Conservation (phyloP, 2,329 filamentous ascomycete species). For the Apiospora aurea region DNA sequence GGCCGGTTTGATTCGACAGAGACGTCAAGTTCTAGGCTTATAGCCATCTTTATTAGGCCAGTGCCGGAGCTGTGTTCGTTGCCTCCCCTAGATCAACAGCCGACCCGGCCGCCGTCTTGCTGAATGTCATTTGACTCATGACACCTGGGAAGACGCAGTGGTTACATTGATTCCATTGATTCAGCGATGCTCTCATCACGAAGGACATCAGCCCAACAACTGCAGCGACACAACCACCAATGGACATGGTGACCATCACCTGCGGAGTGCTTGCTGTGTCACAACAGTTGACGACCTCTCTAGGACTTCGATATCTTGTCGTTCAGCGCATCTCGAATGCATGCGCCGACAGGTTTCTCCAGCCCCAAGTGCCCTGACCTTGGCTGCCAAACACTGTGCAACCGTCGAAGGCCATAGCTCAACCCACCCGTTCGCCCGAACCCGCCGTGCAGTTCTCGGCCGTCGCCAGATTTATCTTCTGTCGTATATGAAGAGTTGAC, state of each 20-base stretch:
- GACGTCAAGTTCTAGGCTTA: background rate
- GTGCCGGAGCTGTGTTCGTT: background rate
- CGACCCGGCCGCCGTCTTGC: background rate
- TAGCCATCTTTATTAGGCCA: background rate
- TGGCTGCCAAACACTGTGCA: background rate
- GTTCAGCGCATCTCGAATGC: background rate
- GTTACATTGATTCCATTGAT: background rate
- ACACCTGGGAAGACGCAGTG: background rate
- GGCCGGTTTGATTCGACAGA: background rate
- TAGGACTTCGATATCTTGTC: background rate
- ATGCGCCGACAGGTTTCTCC: background rate
- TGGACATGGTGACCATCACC: background rate
- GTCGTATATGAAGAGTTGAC: background rate
- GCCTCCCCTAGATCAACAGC: background rate
- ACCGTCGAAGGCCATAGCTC: background rate
- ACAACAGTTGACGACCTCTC: background rate
- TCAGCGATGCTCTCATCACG: background rate
- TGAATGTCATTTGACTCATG: slow-evolving; percentile 13
- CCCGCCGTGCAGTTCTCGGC: background rate
- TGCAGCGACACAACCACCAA: background rate
- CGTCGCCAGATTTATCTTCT: background rate
- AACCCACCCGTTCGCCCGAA: background rate
- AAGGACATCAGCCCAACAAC: background rate
- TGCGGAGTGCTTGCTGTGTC: no score
- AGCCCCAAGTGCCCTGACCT: background rate